Evolutionary conservation across 1,284 basidiomycete species (phyloP).

Genomic region (Wolfiporia cocos): DNA sequence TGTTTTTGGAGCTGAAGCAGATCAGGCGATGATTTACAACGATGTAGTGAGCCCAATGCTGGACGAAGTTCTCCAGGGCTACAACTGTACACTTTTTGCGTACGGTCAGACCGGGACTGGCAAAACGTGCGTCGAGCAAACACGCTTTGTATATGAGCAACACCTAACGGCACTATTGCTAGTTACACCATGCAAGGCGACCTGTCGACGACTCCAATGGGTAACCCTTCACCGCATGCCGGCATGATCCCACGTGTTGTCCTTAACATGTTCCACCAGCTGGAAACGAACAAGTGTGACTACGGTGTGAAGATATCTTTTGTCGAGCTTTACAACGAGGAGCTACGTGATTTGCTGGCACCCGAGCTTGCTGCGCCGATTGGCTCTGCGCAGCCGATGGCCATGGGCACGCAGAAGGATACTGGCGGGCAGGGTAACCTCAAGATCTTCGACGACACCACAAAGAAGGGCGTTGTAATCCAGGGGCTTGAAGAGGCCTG

Average conservation of each 20-base stretch:
- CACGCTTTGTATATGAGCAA: too few species aligned
- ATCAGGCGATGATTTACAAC: slow-evolving; percentile 91
- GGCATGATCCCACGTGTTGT: slow-evolving; percentile 98
- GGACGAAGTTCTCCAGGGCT: slow-evolving; percentile 89
- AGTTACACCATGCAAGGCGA: slow-evolving; percentile 97
- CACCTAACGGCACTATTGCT: too few species aligned
- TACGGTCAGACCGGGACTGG: slow-evolving; percentile 99
- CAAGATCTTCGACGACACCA: slow-evolving; percentile 91
- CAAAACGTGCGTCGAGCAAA: slow-evolving; percentile 76
- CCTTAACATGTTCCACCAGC: slow-evolving; percentile 86
- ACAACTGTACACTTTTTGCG: slow-evolving; percentile 98
- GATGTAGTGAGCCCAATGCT: slow-evolving; percentile 93
- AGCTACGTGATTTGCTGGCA: slow-evolving; percentile 90
- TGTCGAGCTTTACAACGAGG: slow-evolving; percentile 99
- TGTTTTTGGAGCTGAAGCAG: slow-evolving; percentile 96
- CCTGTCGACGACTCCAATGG: slow-evolving; percentile 73
- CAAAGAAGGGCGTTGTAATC: slow-evolving; percentile 85
- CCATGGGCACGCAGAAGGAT: slow-evolving; percentile 43
- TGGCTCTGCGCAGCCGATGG: slow-evolving; percentile 66
- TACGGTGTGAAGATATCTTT: slow-evolving; percentile 94
- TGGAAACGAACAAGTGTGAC: slow-evolving; percentile 75
- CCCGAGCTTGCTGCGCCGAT: slow-evolving; percentile 61
- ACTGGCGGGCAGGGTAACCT: slow-evolving; percentile 45
- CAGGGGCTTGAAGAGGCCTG: slow-evolving; percentile 92
- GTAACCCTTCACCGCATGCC: slow-evolving; percentile 84